Conservation (phyloP, 2,329 filamentous ascomycete genomes). For the Penicillium polonicum region DNA sequence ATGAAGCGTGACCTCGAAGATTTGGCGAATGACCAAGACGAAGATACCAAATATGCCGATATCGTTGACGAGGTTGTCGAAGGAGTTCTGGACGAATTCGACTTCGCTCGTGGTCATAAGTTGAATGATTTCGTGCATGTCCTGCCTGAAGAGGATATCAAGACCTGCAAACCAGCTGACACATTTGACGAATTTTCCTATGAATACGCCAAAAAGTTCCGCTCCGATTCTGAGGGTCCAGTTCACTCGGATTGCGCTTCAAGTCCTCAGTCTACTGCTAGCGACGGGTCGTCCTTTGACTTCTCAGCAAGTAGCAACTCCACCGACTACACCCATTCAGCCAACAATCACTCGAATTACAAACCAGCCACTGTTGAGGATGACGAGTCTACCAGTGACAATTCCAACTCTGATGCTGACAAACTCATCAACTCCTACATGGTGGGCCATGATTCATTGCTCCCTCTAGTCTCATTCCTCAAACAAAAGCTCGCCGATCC, state of each 20-base stretch:
- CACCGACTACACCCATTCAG: not conserved
- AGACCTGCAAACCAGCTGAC: not conserved
- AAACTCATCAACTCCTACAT: not conserved
- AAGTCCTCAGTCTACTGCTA: not conserved
- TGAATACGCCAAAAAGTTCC: not conserved
- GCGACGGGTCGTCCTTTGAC: not conserved
- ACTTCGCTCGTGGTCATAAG: not conserved
- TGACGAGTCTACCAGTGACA: not conserved
- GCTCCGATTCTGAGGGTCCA: not conserved
- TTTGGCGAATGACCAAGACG: not conserved
- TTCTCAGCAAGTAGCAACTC: not conserved
- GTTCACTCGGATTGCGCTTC: not conserved
- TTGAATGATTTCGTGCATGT: not conserved
- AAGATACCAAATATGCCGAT: not conserved
- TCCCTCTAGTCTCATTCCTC: conserved; percentile 27
- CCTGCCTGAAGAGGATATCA: not conserved
- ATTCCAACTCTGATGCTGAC: not conserved
- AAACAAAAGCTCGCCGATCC: conserved; percentile 25
- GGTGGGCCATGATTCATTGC: conserved; percentile 5
- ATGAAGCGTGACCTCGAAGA: conserved; percentile 15
- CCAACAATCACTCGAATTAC: too few species aligned
- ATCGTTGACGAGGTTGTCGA: not conserved
- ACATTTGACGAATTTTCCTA: not conserved
- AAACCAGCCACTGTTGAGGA: not conserved
- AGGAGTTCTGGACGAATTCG: not conserved